Conservation (phyloP, 495 filamentous ascomycete genomes). For the Eremomyces bilateralis region DNA sequence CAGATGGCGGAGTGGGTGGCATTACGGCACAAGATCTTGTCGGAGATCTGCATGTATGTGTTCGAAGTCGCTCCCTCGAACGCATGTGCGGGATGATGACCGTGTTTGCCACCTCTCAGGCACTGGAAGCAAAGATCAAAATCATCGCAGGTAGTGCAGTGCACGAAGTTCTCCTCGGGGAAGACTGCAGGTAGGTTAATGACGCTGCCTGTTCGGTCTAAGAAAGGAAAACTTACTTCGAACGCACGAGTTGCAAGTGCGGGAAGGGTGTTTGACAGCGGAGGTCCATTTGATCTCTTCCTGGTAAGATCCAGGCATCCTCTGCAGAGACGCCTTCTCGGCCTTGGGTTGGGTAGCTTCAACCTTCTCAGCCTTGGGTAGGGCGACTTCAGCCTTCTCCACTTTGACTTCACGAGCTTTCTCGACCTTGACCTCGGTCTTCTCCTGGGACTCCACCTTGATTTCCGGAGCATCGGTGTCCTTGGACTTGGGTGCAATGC, state of each 20-base stretch:
- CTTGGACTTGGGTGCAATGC: slow-evolving; percentile 37
- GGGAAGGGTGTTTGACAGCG: too few species aligned
- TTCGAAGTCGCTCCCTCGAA: slow-evolving; percentile 49
- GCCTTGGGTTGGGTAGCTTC: too few species aligned
- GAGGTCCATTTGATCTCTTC: too few species aligned
- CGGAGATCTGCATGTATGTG: slow-evolving; percentile 26
- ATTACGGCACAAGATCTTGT: slow-evolving; percentile 48
- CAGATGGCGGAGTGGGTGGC: slow-evolving; percentile 72
- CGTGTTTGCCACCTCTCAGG: slow-evolving; percentile 54
- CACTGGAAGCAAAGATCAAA: slow-evolving; percentile 80
- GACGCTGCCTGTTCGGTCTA: slow-evolving; percentile 5
- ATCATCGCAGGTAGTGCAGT: slow-evolving; percentile 68
- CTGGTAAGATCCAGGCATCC: too few species aligned
- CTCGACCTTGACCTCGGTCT: slow-evolving; percentile 19
- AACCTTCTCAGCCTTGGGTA: too few species aligned
- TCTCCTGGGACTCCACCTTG: slow-evolving; percentile 14
- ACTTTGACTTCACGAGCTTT: slow-evolving; percentile 22
- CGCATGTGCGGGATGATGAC: slow-evolving; percentile 76
- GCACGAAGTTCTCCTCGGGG: slow-evolving; percentile 57
- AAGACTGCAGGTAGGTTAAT: slow-evolving; percentile 29
- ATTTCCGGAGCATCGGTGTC: too few species aligned
- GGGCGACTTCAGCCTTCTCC: slow-evolving; percentile 12
- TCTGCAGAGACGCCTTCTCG: too few species aligned
- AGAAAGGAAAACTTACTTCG: slow-evolving; percentile 31
- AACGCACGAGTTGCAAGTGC: slow-evolving; percentile 87